Conservation (phyloP, 164 flowering plant species). For the Cinnamomum micranthum region DNA sequence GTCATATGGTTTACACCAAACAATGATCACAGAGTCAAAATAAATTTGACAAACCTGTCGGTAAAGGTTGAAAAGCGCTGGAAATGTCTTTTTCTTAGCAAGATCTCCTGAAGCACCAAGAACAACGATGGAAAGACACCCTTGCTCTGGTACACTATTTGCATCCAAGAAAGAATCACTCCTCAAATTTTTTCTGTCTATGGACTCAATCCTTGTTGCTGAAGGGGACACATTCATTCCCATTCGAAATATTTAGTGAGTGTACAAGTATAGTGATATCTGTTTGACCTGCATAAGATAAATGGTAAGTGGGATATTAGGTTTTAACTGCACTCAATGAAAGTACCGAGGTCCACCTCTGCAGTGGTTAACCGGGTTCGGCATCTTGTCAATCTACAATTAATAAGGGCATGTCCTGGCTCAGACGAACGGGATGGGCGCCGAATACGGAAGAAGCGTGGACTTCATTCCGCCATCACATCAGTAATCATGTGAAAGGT, state of each 20-base stretch:
- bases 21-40: neutral
- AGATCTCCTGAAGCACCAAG: constrained; percentile 99
- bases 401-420: no score
- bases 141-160: constrained; percentile 49
- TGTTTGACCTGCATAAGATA: neutral
- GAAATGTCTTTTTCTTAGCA: constrained; percentile 99
- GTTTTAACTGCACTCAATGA: neutral
- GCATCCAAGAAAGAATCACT: constrained; percentile 37
- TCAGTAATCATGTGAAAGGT: no score
- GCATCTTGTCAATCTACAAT: no score
- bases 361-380: no score
- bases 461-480: no score
- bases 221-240: neutral
- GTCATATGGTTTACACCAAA: neutral
- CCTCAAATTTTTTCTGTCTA: constrained; percentile 19
- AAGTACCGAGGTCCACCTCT: no score
- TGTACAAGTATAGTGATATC: neutral
- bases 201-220: neutral
- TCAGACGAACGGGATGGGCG: no score
- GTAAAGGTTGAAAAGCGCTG: constrained; percentile 89
- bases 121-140: constrained; percentile 78
- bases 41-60: constrained; percentile 49
- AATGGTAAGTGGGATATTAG: neutral
- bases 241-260: neutral
- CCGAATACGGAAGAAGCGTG: no score